phyloP scores from a whole-genome alignment of 2,329 filamentous ascomycete species.

The Tolypocladium album region DNA sequence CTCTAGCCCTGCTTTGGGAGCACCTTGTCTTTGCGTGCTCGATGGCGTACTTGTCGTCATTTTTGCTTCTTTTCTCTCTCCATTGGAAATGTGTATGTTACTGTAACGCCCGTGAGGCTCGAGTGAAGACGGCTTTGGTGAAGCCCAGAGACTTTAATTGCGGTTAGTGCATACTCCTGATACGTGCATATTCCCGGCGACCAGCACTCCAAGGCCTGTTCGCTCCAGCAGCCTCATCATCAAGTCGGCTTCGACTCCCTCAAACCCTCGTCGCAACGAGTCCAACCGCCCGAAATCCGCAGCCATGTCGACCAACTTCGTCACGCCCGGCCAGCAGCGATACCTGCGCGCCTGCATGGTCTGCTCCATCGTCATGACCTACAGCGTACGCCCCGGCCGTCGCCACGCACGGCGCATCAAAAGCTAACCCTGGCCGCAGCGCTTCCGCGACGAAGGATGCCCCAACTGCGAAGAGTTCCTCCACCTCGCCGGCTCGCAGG shows the following conservation, averaged over 20 bases:
- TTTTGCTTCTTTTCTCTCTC: not conserved
- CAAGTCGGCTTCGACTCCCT: not conserved
- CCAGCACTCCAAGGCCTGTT: not conserved
- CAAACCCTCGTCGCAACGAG: not conserved
- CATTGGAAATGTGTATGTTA: not conserved
- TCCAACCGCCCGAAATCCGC: not conserved
- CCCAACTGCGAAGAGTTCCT: constrained; percentile 96
- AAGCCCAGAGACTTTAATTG: not conserved
- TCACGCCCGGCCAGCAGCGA: constrained; percentile 66
- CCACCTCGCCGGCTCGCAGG: constrained; percentile 65
- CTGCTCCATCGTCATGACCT: constrained; percentile 86
- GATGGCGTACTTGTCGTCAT: constrained; percentile 5
- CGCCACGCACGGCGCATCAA: not conserved
- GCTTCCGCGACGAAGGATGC: constrained; percentile 80
- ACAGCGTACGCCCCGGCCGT: constrained; percentile 41
- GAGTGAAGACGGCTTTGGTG: not conserved
- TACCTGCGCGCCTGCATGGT: constrained; percentile 96
- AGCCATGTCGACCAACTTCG: constrained; percentile 39
- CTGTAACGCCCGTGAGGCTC: not conserved
- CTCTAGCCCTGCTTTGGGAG: constrained; percentile 16
- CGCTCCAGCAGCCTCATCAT: not conserved
- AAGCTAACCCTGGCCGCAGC: constrained; percentile 32
- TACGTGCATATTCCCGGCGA: not conserved
- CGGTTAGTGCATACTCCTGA: not conserved
- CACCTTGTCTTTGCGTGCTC: constrained; percentile 9